Base-by-base conservation (phyloP, 805 yeast species). In the Candida takata region DNA sequence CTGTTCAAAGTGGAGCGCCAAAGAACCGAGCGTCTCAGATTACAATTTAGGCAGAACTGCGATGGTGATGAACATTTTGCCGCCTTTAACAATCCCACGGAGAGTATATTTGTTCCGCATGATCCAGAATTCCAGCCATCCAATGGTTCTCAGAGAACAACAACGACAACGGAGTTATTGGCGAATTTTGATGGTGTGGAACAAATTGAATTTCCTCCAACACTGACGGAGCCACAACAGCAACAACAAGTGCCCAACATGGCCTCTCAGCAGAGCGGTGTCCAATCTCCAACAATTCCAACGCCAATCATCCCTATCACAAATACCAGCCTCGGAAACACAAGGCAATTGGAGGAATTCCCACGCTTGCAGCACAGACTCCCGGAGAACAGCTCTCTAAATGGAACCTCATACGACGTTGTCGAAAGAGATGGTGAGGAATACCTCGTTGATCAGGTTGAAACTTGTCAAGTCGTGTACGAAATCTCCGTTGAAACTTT, bases 11-110 rank as follows among this genome's bases (percentile, higher is more conserved):
- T 38, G 7, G 56, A 54, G 31, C 44, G 43, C 8, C 49, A 47
- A 35, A 44, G 56, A 38, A 48, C 44, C 36, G 41, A 45, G 23
- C 36, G 54, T 29, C 24, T 51, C 20, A 47, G 53, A 38, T 42
- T 43, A 25, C 50, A 47, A 15, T 32, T 48, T 23, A 44, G 43
- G 33, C 35, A 35, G 10, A 24, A 25, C 8, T 39, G 38, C 3
- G 32, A 33, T 6, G 9, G 30, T 2, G 36, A 43, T 12, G 43
- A 37, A 24, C 18, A 19, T 15, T 26, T 21, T 20, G 35, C 41
- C 4, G 31, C 40, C 8, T 31, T 34, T 12, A n/a, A 27, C 4
- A 38, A 35, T 26, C 26, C 35, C 4, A 27, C 40, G 6, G 33
- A 38, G 11, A 33, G 42, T 17, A 33, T 40, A 3, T 38, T 38